Evolutionary conservation across 2,329 filamentous ascomycete genomes (phyloP), one percentile per base, ranked within the genome.

Genomic region (Penicillium occitanis): DNA sequence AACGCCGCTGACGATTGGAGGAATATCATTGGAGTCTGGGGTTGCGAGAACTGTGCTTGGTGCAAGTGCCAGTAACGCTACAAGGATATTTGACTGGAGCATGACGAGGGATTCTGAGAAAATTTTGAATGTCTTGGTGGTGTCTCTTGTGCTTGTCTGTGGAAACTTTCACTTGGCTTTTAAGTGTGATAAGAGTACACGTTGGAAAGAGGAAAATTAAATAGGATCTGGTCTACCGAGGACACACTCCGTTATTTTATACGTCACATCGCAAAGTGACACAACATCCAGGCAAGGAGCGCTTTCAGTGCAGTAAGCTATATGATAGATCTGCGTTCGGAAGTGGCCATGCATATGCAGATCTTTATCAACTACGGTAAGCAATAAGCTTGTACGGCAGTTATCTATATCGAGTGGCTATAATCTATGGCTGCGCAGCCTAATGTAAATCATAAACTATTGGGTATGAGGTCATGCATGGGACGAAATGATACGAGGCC

Each of bases 1-100:
- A 37, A 66, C 55, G 11, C 51, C 51, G 6, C 42, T 46, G 22
- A 63, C 44, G 2, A 51, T 42, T 30, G 65, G 65, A 19, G 65
- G 65, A 13, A 66, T 46, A 2, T 66, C 65, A 28, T 57, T 64
- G 28, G 19, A 33, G 25, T 58, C 22, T 46, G 63, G 63, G 17
- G 44, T 14, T 22, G 57, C 63, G 30, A 60, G 44, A 19, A 61
- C 57, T n/a, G 62, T 19, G 5, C 33, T 33, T n/a, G 51, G 40
- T 19, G 37, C 51, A 13, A 58, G 42, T 28, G 42, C 40, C 19
- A 58, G 1, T 5, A 64, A 30, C 5, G 30, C 37, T 11, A 40
- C 53, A 13, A 64, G 28, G 2, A 58, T 11, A 17, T n/a, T 22
- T 28, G 51, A 48, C 17, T 64, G 62, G 35, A 35, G 42, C 62